Conservation (phyloP, 2,329 filamentous ascomycete genomes). For the Colletotrichum sansevieriae region DNA sequence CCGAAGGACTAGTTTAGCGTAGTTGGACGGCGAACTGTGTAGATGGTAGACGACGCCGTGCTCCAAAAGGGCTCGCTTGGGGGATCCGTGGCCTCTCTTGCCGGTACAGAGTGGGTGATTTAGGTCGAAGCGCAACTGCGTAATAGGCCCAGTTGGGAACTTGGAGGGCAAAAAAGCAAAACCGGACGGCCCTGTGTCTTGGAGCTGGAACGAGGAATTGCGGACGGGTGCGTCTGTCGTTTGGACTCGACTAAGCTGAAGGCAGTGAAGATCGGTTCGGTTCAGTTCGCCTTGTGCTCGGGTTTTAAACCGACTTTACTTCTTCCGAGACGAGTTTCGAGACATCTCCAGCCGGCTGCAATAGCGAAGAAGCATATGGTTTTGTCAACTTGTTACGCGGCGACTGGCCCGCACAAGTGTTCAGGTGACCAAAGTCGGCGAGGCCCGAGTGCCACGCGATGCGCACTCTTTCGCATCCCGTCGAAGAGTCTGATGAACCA, state of each 20-base stretch:
- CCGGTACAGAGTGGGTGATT: conserved; percentile 37
- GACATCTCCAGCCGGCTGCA: neutral
- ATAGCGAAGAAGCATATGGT: conserved; percentile 20
- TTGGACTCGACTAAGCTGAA: conserved; percentile 2
- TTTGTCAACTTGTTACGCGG: conserved; percentile 39
- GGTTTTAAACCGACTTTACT: neutral
- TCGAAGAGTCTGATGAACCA: conserved; percentile 11
- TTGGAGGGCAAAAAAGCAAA: conserved; percentile 22
- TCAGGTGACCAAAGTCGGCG: conserved; percentile 34
- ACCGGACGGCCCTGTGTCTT: conserved; percentile 17
- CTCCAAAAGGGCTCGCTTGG: conserved; percentile 1
- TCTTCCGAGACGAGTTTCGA: conserved; percentile 16
- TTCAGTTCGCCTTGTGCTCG: neutral
- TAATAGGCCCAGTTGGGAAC: conserved; percentile 19
- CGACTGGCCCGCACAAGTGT: conserved; percentile 32
- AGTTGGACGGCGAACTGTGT: neutral
- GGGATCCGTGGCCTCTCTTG: conserved; percentile 19
- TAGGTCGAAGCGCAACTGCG: conserved; percentile 25
- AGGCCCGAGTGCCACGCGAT: conserved; percentile 33
- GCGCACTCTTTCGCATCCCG: conserved; percentile 9
- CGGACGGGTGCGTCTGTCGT: conserved; percentile 10
- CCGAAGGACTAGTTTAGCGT: conserved; percentile 36
- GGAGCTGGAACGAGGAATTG: conserved; percentile 16
- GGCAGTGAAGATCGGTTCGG: neutral
- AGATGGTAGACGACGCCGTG: neutral